phyloP scores from a whole-genome alignment of 495 filamentous ascomycete genomes.

The Beverwykella pulmonaria region DNA sequence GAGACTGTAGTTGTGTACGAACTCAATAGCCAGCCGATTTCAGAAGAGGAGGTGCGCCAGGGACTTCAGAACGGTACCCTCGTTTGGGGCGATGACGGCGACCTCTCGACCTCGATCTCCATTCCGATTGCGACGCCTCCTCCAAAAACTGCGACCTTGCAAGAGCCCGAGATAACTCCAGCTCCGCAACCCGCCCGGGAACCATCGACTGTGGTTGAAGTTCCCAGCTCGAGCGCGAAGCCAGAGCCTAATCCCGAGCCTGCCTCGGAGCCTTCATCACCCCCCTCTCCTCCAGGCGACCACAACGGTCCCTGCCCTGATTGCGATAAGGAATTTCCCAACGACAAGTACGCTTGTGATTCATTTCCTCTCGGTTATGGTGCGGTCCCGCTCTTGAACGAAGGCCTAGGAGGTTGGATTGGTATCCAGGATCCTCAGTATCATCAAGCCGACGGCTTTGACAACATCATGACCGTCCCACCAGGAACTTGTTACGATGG shows the following conservation, averaged over 20 bases:
- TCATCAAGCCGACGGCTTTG: conserved; percentile 49
- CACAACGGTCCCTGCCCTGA: conserved; percentile 40
- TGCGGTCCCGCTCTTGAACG: conserved; percentile 69
- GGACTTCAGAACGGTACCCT: conserved; percentile 48
- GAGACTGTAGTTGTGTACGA: conserved; percentile 44
- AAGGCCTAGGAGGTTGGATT: conserved; percentile 72
- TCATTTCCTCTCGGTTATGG: conserved; percentile 84
- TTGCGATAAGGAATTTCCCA: conserved; percentile 72
- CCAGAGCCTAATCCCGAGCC: background rate
- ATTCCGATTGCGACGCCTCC: background rate
- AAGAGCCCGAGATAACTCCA: conserved; percentile 6
- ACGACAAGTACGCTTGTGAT: conserved; percentile 70
- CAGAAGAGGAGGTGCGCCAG: conserved; percentile 42
- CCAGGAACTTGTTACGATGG: conserved; percentile 50
- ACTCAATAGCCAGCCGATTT: conserved; percentile 44
- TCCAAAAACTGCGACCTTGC: background rate
- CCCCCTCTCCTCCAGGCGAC: background rate
- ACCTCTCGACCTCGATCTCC: conserved; percentile 10
- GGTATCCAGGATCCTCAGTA: conserved; percentile 69
- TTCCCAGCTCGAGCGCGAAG: background rate
- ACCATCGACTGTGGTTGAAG: background rate
- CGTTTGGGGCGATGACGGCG: conserved; percentile 37
- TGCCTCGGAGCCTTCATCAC: background rate
- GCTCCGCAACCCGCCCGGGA: background rate
- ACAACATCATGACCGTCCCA: conserved; percentile 61